Conservation (phyloP, 257 asterid species). For the Cordia subcordata region DNA sequence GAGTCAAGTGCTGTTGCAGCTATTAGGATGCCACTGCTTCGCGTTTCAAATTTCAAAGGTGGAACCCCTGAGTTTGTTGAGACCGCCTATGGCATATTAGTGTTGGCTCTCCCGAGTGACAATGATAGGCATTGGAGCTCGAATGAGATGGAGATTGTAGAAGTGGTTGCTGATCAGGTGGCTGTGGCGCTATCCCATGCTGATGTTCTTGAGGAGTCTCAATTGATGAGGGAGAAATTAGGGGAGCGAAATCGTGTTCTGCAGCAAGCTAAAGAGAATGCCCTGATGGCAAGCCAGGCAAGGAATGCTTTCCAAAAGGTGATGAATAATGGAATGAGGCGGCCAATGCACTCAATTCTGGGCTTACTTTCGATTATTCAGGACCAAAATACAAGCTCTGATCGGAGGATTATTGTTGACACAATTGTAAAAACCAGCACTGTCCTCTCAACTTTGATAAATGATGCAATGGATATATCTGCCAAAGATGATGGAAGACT, state of each 20-base stretch:
- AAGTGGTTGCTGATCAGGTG: conserved; percentile 33
- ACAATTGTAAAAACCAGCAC: conserved; percentile 23
- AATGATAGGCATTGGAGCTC: conserved; percentile 15
- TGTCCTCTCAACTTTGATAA: conserved; percentile 19
- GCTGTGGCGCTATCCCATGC: conserved; percentile 30
- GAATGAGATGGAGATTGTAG: conserved; percentile 26
- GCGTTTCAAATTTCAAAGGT: conserved; percentile 24
- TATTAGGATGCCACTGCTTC: conserved; percentile 25
- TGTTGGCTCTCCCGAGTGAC: conserved; percentile 19
- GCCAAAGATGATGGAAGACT: conserved; percentile 25
- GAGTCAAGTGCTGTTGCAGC: conserved; percentile 26
- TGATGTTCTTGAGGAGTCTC: conserved; percentile 27
- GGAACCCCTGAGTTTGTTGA: conserved; percentile 28
- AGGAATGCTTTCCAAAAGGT: conserved; percentile 27
- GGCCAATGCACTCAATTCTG: conserved; percentile 29
- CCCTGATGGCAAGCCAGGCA: conserved; percentile 28
- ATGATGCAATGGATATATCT: conserved; percentile 27
- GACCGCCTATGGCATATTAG: conserved; percentile 24
- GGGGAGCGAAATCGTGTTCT: conserved; percentile 20
- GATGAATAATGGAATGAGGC: conserved; percentile 29
- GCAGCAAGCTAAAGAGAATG: conserved; percentile 24
- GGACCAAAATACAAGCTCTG: conserved; percentile 17
- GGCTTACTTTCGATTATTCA: conserved; percentile 25
- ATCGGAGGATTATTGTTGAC: conserved; percentile 22
- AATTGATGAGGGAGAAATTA: conserved; percentile 21